A percentile compares a stretch with the other conserved stretches of the same genome.
phyloP scores from a whole-genome alignment of 192 early-diverging fungal genomes.

The Coemansia sp. region DNA sequence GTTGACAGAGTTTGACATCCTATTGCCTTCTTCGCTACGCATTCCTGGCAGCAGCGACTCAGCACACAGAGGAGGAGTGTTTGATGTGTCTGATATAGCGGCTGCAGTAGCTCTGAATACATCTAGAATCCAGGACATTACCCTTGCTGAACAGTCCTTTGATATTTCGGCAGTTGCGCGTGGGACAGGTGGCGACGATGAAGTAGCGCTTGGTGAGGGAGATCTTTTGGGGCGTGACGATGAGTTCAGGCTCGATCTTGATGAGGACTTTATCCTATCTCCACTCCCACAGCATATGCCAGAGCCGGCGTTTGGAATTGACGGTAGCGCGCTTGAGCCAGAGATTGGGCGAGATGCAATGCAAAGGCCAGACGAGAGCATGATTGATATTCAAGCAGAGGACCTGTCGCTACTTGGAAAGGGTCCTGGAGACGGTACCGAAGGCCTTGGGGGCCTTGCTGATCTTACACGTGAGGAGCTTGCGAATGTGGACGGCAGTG shows the following conservation, averaged over 20 bases:
- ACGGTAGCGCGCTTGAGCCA: constrained; percentile 53
- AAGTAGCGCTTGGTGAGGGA: constrained; percentile 49
- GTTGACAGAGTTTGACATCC: constrained; percentile 89
- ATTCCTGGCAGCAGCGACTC: constrained; percentile 4
- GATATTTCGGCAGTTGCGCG: constrained; percentile 55
- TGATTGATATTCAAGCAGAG: constrained; percentile 30
- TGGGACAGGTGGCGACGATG: constrained; percentile 20
- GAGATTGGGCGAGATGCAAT: constrained; percentile 63
- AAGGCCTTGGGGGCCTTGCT: constrained; percentile 9
- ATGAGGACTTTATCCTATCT: constrained; percentile 49
- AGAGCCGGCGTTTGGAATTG: constrained; percentile 16
- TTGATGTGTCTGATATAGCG: constrained; percentile 16
- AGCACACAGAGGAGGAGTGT: neutral
- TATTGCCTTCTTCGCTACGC: constrained; percentile 72
- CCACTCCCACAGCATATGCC: constrained; percentile 32
- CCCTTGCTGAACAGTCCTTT: constrained; percentile 59
- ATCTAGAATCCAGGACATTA: constrained; percentile 72
- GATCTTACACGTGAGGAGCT: constrained; percentile 41
- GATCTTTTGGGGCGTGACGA: constrained; percentile 58
- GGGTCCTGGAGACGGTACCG: constrained; percentile 11
- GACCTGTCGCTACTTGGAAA: constrained; percentile 42
- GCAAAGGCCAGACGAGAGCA: constrained; percentile 43
- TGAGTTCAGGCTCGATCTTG: constrained; percentile 56
- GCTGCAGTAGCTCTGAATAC: constrained; percentile 48
- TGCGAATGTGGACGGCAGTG: constrained; percentile 13